Conservation (phyloP, 768 basidiomycete genomes). For the Tulasnella sp. region DNA sequence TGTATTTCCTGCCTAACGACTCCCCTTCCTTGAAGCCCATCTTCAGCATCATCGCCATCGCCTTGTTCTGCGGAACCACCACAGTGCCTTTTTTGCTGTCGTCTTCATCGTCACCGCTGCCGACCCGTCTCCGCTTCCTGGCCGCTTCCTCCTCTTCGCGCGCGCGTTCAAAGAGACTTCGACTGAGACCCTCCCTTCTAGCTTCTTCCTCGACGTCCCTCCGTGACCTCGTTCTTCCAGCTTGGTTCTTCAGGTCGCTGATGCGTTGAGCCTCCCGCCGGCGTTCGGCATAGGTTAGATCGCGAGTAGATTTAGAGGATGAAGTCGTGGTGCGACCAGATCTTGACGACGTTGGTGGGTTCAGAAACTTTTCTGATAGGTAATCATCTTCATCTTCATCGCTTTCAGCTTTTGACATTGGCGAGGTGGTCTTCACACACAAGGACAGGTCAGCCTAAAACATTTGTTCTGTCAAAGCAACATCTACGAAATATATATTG, state of each 20-base stretch:
- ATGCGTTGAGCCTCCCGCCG: conserved; percentile 55
- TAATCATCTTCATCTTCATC: conserved; percentile 84
- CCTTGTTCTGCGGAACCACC: conserved; percentile 44
- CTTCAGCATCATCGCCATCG: conserved; percentile 83
- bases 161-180: conserved; percentile 67
- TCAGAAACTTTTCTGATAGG: conserved; percentile 76
- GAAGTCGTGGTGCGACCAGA: too few relatives aligned
- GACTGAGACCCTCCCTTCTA: conserved; percentile 37
- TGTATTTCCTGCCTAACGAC: conserved; percentile 41
- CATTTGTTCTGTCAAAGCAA: too few relatives aligned
- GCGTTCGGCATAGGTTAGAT: conserved; percentile 51
- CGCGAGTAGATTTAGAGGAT: not conserved
- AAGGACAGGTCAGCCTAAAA: too few relatives aligned
- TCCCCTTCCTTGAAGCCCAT: conserved; percentile 88
- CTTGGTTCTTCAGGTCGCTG: conserved; percentile 53
- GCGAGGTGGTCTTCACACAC: too few relatives aligned
- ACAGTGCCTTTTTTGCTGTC: not conserved
- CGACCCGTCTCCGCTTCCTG: not conserved
- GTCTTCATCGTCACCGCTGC: not conserved
- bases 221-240: conserved; percentile 34
- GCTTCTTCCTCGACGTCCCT: conserved; percentile 49
- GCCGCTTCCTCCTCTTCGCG: conserved; percentile 48
- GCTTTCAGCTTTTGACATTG: too few relatives aligned
- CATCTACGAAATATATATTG: too few relatives aligned
- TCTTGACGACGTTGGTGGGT: conserved; percentile 27